Evolutionary conservation across 306 rosid species (phyloP), one percentile per base, ranked within the genome.

Genomic region (Lathyrus aphaca): DNA sequence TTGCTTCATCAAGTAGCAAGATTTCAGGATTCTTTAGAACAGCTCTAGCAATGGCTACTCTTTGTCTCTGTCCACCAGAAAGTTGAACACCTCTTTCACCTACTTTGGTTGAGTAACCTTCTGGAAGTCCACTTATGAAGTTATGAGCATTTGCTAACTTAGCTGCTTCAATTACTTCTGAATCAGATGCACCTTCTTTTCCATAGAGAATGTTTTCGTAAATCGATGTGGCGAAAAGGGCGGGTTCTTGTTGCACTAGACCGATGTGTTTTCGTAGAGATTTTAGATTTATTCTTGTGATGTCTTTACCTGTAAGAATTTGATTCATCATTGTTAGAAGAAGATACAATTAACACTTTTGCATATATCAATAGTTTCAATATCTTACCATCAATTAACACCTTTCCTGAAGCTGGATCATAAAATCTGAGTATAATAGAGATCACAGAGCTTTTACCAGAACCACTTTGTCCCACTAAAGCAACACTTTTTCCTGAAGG

Each of bases 381-480:
- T 39, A 59, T 5, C 87, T 85, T 84, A 90, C 98, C 98, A 71
- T 94, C 98, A 49, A 94, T 83, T 87, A 85, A 61, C 74, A 94
- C 92, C 80, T 71, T 94, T 69, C 98, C 97, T 7, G 95, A 64
- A 0, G 62, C 49, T 35, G 98, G 95, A 81, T 94, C 96, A 8
- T 94, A 94, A 85, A 88, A 94, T 65, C 97, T 82, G 85, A 94
- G 92, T 56, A 90, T 82, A 10, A 94, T 85, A 63, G 97, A 84
- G 63, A 90, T 79, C 67, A 94, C 89, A 29, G 98, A 94, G 92
- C 98, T 94, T 87, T 94, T 94, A n/a, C 98, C 98, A 15, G 98
- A 90, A 19, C 98, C 98, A 69, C 98, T 94, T 81, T 90, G 98
- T 30, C 98, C 97, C 42, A 88, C 97, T 27, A 94, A 74, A 18